Conservation (phyloP, 2,329 filamentous ascomycete species). For the Volutella citrinella region DNA sequence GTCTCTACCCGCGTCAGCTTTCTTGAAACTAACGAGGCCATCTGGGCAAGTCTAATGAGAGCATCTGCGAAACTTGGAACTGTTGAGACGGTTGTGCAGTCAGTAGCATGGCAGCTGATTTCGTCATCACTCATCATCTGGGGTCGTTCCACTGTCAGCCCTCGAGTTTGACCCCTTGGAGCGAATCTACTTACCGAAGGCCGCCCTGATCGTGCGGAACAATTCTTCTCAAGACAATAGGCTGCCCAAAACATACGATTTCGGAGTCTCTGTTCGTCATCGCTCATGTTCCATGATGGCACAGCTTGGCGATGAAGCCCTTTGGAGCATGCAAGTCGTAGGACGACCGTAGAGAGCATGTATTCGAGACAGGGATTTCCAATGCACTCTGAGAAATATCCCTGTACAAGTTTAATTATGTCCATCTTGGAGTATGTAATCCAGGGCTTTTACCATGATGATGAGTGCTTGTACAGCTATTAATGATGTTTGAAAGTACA, state of each 20-base stretch:
- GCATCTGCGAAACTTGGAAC: not conserved
- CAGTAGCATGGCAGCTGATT: not conserved
- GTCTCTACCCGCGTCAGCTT: not conserved
- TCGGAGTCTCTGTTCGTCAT: not conserved
- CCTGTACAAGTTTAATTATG: not conserved
- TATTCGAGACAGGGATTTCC: constrained; percentile 3
- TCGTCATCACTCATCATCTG: constrained; percentile 2
- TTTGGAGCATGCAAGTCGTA: constrained; percentile 2
- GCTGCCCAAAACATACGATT: constrained; percentile 3
- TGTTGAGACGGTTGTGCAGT: not conserved
- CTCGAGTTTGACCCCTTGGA: too few species aligned
- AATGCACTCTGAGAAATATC: constrained; percentile 3
- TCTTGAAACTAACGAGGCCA: not conserved
- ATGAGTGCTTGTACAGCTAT: constrained; percentile 1
- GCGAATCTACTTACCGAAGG: not conserved
- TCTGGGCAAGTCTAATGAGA: constrained; percentile 1
- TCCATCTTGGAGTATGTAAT: not conserved
- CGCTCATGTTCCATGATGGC: constrained; percentile 2
- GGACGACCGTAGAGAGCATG: constrained; percentile 1
- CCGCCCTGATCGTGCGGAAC: not conserved
- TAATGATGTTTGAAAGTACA: constrained; percentile 1
- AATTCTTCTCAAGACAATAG: constrained; percentile 2
- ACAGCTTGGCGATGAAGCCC: not conserved
- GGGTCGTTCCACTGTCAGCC: too few species aligned
- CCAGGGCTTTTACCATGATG: not conserved